These are phyloP conservation scores for Goffeauzyma gilvescens DNA, from an alignment of 768 basidiomycete genomes.

Conservation along the genomic window DNA sequence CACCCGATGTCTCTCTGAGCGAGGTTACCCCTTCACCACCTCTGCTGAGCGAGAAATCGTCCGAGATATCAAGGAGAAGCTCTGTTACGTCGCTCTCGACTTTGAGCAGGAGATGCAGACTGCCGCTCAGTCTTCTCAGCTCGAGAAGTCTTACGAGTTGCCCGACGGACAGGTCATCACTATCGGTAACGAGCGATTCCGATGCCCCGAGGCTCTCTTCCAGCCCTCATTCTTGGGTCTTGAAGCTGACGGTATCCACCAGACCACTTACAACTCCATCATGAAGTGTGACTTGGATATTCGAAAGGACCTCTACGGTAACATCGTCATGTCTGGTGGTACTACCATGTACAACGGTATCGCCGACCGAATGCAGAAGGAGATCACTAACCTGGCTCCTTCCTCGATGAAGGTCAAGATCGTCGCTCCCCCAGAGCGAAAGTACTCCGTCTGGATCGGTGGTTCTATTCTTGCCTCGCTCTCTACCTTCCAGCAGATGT, in stretches of 20 bases:
- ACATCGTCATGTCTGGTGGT: conserved; percentile 74
- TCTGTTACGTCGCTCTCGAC: conserved; percentile 85
- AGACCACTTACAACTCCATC: conserved; percentile 65
- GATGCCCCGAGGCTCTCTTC: conserved; percentile 43
- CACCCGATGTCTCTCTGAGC: conserved; percentile 43
- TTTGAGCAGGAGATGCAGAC: conserved; percentile 86
- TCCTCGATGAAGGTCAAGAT: conserved; percentile 92
- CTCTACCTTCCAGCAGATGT: conserved; percentile 89
- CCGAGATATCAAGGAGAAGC: conserved; percentile 92
- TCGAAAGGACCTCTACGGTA: conserved; percentile 52
- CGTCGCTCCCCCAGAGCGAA: conserved; percentile 78
- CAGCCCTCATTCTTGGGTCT: conserved; percentile 59
- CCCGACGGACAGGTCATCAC: conserved; percentile 88
- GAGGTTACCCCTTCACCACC: conserved; percentile 85
- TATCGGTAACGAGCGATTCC: conserved; percentile 78
- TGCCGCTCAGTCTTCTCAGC: conserved; percentile 66
- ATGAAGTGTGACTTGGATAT: conserved; percentile 42
- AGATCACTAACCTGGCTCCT: conserved; percentile 64
- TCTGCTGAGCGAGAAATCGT: conserved; percentile 87
- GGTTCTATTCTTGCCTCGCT: conserved; percentile 49
- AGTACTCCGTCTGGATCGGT: conserved; percentile 85
- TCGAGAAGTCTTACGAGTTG: conserved; percentile 87
- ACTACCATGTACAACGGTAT: conserved; percentile 95
- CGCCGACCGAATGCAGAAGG: conserved; percentile 88
- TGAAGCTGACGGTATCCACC: conserved; percentile 78